phyloP scores from a whole-genome alignment of 257 asterid genomes.

The Solanum paucissectum region DNA sequence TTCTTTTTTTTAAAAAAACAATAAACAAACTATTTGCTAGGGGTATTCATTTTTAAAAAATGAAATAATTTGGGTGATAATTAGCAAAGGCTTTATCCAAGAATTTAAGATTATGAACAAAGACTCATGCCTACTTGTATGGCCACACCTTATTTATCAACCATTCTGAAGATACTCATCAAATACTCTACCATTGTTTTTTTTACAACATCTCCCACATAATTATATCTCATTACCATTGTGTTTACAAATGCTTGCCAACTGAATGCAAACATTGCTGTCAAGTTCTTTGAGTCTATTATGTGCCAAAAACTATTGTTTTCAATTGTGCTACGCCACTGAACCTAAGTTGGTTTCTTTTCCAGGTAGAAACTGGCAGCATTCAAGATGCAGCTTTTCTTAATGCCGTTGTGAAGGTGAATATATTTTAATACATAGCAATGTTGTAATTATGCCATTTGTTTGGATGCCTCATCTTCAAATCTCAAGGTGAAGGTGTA shows the following conservation, averaged over 20 bases:
- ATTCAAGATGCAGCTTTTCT: slow-evolving; percentile 71
- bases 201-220: background rate
- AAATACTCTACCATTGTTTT: background rate
- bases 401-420: slow-evolving; percentile 90
- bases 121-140: background rate
- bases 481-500: background rate
- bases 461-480: background rate
- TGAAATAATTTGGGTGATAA: background rate
- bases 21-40: background rate
- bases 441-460: background rate
- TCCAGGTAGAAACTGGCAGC: slow-evolving; percentile 55
- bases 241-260: background rate
- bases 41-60: background rate
- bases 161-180: background rate
- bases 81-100: background rate
- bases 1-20: background rate
- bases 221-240: background rate
- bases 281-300: background rate
- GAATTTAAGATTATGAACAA: background rate
- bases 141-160: background rate
- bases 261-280: background rate
- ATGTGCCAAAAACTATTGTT: background rate
- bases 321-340: background rate
- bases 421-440: background rate
- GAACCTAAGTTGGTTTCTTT: slow-evolving; percentile 1